phyloP scores from a whole-genome alignment of 257 asterid species.

The Verbascum thapsus region DNA sequence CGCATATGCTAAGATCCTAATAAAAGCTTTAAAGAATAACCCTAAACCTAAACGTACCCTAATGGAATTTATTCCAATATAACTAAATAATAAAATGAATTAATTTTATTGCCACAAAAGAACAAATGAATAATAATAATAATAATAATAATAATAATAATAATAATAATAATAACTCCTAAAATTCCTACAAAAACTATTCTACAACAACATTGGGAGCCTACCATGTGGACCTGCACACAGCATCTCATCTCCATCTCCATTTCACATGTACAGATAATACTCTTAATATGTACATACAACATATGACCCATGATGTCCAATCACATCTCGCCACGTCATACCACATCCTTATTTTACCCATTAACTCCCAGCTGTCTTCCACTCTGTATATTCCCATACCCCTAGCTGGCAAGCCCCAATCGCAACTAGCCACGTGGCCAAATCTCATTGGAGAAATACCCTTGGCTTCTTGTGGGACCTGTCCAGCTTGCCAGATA shows the following conservation, averaged over 20 bases:
- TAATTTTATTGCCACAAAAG: background rate
- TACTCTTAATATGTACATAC: slow-evolving; percentile 19
- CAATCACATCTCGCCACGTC: slow-evolving; percentile 35
- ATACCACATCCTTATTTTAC: background rate
- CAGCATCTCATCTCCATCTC: slow-evolving; percentile 19
- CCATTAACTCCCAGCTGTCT: slow-evolving; percentile 56
- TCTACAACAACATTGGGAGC: slow-evolving; percentile 31
- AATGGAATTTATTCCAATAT: too few relatives aligned
- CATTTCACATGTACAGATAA: slow-evolving; percentile 33
- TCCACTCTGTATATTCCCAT: slow-evolving; percentile 22
- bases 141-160: too few relatives aligned
- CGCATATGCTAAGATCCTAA: too few relatives aligned
- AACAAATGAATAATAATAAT: background rate
- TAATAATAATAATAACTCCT: too few relatives aligned
- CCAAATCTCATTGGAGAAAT: slow-evolving; percentile 23
- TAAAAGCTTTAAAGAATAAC: too few relatives aligned
- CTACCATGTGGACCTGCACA: slow-evolving; percentile 38
- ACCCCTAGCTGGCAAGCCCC: slow-evolving; percentile 21
- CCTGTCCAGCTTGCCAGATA: slow-evolving; percentile 53
- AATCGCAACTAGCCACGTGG: slow-evolving; percentile 32
- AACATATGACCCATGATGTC: slow-evolving; percentile 22
- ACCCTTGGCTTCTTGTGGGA: slow-evolving; percentile 52
- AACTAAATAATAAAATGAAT: too few relatives aligned
- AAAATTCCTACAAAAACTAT: slow-evolving; percentile 19
- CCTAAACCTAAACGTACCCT: too few relatives aligned